Base-by-base conservation (phyloP, 257 asterid species). In the Cynanchum wilfordii region DNA sequence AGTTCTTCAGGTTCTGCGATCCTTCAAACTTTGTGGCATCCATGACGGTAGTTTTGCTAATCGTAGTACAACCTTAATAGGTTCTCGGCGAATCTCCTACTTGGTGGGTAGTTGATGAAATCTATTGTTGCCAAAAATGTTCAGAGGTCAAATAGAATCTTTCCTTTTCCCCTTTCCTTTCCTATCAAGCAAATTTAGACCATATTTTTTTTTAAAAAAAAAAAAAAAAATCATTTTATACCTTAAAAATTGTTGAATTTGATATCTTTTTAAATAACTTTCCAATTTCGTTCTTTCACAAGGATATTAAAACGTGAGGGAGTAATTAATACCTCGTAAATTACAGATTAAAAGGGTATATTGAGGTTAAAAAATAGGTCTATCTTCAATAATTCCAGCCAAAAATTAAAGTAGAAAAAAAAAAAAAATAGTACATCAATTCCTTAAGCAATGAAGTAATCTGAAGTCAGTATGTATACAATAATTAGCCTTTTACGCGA, bases 1-100 rank as follows among this genome's bases (percentile, higher is more conserved):
- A 67, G 59, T 70, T 75, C 6, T 36, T 9, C 6, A 90, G 90
- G 10, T 59, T 80, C 62, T 84, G 77, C 58, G 90, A 86, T 77
- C 84, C 79, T 20, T 62, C 77, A 10, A 68, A 42, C 45, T 45
- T 45, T 49, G 29, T 52, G 64, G 79, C 76, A 67, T 70, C 77
- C 92, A 85, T 87, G 19, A 5, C 30, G 60, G 66, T 22, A 7
- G 59, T 55, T 55, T n/a, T 55, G 60, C 60, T n/a, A 55, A 1
- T 55, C 10, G 60, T 0, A n/a, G 36, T 24, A 57, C 36, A 57
- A 22, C 59, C 29, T 55, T 55, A n/a, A 55, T 24, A 10, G 30
- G 8, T 11, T 11, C 36, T 9, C 11, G 62, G 56, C 1, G 56
- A 51, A 33, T 33, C 52, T 49, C 58, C 30, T 11, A 2, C 19